These are phyloP conservation scores for Fusarium sarcochroum DNA, from an alignment of 2,329 filamentous ascomycete species.

Conservation along the genomic window DNA sequence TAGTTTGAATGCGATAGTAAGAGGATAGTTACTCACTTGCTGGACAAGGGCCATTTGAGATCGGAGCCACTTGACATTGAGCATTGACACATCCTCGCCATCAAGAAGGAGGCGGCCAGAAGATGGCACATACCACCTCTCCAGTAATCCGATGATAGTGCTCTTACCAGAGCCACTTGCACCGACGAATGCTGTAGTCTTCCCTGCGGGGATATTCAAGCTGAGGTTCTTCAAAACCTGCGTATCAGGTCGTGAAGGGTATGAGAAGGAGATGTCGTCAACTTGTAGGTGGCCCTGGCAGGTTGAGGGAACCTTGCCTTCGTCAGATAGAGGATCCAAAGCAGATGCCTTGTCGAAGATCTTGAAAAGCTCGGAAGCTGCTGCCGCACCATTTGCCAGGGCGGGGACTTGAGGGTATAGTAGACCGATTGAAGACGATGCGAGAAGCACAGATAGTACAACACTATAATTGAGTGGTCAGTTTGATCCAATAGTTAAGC, in stretches of 20 bases:
- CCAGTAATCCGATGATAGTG: constrained; percentile 75
- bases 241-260: constrained; percentile 71
- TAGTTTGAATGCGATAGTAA: not conserved
- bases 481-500: fast-evolving
- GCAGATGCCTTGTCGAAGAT: constrained; percentile 30
- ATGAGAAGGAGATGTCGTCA: constrained; percentile 73
- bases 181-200: constrained; percentile 79
- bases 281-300: constrained; percentile 62
- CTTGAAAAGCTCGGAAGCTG: constrained; percentile 33
- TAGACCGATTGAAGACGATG: constrained; percentile 19
- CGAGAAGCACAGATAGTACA: constrained; percentile 33
- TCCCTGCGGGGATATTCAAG: constrained; percentile 68
- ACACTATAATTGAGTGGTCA: not conserved
- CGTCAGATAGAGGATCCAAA: constrained; percentile 21
- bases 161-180: constrained; percentile 78
- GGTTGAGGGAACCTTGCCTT: not conserved
- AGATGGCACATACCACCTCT: constrained; percentile 70
- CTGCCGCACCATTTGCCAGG: constrained; percentile 30
- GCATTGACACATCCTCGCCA: constrained; percentile 53
- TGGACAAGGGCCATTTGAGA: constrained; percentile 61
- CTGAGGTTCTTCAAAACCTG: constrained; percentile 69
- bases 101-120: constrained; percentile 57
- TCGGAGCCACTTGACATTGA: constrained; percentile 63
- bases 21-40: constrained; percentile 11
- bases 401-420: constrained; percentile 34